These are phyloP conservation scores for Yarrowia osloensis DNA, from an alignment of 805 yeast species.

Conservation along the genomic window DNA sequence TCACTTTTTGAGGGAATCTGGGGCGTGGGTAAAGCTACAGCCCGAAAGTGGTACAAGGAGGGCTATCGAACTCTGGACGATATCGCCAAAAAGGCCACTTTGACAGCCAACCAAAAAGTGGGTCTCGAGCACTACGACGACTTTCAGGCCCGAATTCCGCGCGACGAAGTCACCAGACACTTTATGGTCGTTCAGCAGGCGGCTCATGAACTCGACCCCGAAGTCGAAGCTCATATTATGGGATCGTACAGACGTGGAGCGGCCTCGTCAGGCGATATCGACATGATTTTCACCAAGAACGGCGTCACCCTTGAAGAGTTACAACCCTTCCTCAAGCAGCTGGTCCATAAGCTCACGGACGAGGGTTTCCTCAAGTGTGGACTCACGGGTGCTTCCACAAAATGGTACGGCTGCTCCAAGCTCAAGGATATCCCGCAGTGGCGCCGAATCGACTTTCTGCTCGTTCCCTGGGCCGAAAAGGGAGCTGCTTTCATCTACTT, in stretches of 20 bases:
- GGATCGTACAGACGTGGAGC: constrained; percentile 58
- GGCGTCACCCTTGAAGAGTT: constrained; percentile 40
- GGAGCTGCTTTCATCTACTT: constrained; percentile 57
- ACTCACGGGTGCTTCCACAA: constrained; percentile 27
- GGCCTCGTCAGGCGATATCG: constrained; percentile 55
- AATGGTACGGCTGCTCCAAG: constrained; percentile 44
- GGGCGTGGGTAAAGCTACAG: constrained; percentile 53
- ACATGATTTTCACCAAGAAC: constrained; percentile 49
- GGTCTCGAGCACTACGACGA: constrained; percentile 54
- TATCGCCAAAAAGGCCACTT: constrained; percentile 39
- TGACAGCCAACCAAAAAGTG: constrained; percentile 42
- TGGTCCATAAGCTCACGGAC: constrained; percentile 38
- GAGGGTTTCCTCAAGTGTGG: constrained; percentile 43
- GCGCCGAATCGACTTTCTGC: constrained; percentile 57
- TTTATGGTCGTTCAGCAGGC: constrained; percentile 41
- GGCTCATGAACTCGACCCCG: constrained; percentile 43
- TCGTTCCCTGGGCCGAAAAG: constrained; percentile 49
- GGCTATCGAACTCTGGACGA: constrained; percentile 48
- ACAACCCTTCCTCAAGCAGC: constrained; percentile 35
- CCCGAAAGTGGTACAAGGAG: constrained; percentile 47
- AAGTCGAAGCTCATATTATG: constrained; percentile 46
- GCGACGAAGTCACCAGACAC: constrained; percentile 51
- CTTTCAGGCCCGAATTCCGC: constrained; percentile 49
- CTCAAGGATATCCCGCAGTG: constrained; percentile 43
- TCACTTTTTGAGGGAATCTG: constrained; percentile 47